phyloP scores from a whole-genome alignment of 306 rosid species.

The Sechiopsis laciniata region DNA sequence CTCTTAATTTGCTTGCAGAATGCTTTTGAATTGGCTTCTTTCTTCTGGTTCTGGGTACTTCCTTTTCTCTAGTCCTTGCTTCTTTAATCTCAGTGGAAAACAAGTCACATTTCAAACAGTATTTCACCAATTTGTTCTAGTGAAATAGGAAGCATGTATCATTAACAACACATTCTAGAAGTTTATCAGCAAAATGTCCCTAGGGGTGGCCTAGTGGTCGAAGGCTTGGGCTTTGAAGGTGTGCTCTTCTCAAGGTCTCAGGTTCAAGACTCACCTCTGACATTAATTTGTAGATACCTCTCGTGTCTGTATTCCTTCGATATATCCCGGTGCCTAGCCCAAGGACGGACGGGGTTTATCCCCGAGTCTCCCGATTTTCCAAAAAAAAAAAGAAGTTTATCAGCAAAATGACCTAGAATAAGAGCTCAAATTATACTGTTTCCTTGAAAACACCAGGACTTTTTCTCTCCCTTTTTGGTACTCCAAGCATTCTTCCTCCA shows the following conservation, averaged over 20 bases:
- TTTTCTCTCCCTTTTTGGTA: slow-evolving; percentile 5
- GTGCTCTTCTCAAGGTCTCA: too few species aligned
- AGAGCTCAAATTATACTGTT: neutral
- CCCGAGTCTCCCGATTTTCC: too few species aligned
- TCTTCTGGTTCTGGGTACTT: slow-evolving; percentile 98
- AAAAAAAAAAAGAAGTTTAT: neutral
- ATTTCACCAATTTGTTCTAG: neutral
- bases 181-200: neutral
- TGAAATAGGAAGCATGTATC: slow-evolving; percentile 11
- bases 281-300: too few species aligned
- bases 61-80: slow-evolving; percentile 26
- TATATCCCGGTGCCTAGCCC: too few species aligned
- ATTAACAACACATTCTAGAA: slow-evolving; percentile 4
- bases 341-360: too few species aligned
- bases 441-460: neutral
- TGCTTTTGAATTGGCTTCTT: slow-evolving; percentile 93
- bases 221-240: too few species aligned
- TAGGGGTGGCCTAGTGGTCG: too few species aligned
- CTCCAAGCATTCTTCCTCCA: neutral
- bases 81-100: neutral
- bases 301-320: too few species aligned
- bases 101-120: neutral
- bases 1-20: slow-evolving; percentile 49
- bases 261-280: too few species aligned
- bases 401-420: neutral